Conservation (phyloP, 805 yeast genomes). For the Yamadazyma tumulicola region DNA sequence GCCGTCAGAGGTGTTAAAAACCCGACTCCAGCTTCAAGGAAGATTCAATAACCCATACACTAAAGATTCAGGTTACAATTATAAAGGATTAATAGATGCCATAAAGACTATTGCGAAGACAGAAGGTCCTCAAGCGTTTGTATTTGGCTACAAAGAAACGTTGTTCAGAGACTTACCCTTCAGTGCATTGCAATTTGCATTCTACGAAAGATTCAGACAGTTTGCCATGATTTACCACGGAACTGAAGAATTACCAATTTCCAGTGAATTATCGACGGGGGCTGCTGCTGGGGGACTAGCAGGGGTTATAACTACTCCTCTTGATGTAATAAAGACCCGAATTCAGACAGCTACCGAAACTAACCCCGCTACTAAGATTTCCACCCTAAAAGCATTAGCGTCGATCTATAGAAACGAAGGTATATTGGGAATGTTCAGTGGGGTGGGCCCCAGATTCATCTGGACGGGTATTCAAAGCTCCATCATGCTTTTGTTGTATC, state of each 20-base stretch:
- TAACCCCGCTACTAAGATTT: conserved; percentile 9
- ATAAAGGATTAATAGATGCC: conserved; percentile 72
- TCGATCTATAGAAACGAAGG: conserved; percentile 72
- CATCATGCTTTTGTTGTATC: conserved; percentile 87
- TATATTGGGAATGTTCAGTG: conserved; percentile 73
- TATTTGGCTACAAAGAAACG: conserved; percentile 93
- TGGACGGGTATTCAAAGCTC: conserved; percentile 97
- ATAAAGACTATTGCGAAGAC: conserved; percentile 52
- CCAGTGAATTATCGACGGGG: conserved; percentile 77
- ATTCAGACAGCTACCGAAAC: conserved; percentile 77
- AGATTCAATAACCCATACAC: conserved; percentile 75
- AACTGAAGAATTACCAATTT: conserved; percentile 47
- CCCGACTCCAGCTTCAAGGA: conserved; percentile 92
- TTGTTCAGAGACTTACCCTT: conserved; percentile 90
- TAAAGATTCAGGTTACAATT: conserved; percentile 76
- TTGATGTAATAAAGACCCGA: conserved; percentile 89
- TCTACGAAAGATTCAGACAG: conserved; percentile 79
- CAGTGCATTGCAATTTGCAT: conserved; percentile 93
- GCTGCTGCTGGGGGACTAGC: conserved; percentile 96
- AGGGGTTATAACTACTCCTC: conserved; percentile 83
- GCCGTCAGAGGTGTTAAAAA: conserved; percentile 91
- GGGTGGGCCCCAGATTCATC: conserved; percentile 93
- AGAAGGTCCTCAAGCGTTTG: conserved; percentile 77
- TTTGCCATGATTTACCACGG: conserved; percentile 45
- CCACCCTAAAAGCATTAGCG: conserved; percentile 30